Evolutionary conservation across 2,329 filamentous ascomycete genomes (phyloP), one percentile per base, ranked within the genome.

Genomic region (Cryphonectria radicalis): DNA sequence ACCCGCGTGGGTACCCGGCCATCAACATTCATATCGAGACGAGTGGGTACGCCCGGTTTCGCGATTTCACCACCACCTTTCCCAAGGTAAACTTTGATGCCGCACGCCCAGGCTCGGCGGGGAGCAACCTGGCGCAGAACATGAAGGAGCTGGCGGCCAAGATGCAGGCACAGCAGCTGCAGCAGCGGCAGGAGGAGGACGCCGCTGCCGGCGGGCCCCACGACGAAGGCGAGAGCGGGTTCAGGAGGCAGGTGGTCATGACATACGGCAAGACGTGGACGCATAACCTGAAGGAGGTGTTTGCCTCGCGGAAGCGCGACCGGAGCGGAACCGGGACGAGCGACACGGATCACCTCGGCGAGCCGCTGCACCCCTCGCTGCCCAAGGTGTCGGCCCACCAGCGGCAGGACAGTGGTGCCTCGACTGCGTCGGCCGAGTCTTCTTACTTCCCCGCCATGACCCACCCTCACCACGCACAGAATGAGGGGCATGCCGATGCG

Each of bases 191-290:
- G 19, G 75, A 73, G 35, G 67, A 71, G 3, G 59, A 35, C 28
- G 53, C 63, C 59, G 37, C 53, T 68, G 71, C 22, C 37, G 72
- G 42, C 14, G 37, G 55, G 66, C 14, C 68, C 75, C 3, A 78
- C 70, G 70, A 69, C 2, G 70, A 70, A 19, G 62, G 35, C 22
- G 78, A 79, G 17, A 74, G 77, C 19, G 80, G 83, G 0, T 88
- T 91, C 73, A 79, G 83, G 62, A 84, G 89, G 63, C 84, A 88
- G 70, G 82, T 91, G n/a, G 80, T 82, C 68, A 91, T 91, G 89
- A 79, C 81, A 0, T 89, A 89, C 76, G 80, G 82, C 3, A 85
- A 84, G 68, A 86, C 84, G 55, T 86, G 85, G 80, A 80, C 82
- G 1, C 79, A 82, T 0, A 85, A 83, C 63, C 75, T 88, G 70